Evolutionary conservation across 805 yeast species (phyloP).

Genomic region (Kazachstania viticola): DNA sequence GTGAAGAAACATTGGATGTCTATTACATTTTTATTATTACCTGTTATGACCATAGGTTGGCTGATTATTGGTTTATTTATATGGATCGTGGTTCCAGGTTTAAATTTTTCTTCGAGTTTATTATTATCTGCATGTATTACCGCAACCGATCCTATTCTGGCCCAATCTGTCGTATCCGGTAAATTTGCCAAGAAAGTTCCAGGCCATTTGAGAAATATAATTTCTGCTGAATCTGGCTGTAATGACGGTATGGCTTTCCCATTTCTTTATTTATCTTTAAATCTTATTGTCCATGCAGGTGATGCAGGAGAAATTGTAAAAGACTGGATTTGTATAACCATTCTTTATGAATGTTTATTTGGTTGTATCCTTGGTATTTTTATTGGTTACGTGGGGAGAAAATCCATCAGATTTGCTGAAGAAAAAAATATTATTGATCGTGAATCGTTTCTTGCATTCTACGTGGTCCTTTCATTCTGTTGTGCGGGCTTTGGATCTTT

Average conservation of each 20-base stretch:
- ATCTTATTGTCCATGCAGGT: conserved; percentile 55
- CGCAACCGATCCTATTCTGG: conserved; percentile 91
- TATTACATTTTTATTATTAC: conserved; percentile 60
- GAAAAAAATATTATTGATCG: conserved; percentile 60
- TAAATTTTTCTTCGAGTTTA: conserved; percentile 60
- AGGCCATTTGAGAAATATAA: conserved; percentile 75
- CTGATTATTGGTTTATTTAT: conserved; percentile 66
- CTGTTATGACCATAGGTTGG: conserved; percentile 91
- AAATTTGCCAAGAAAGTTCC: conserved; percentile 85
- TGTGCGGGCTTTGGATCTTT: conserved; percentile 87
- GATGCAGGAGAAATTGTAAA: conserved; percentile 57
- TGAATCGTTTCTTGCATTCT: conserved; percentile 79
- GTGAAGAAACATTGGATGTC: conserved; percentile 78
- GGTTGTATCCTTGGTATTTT: conserved; percentile 66
- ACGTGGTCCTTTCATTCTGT: conserved; percentile 67
- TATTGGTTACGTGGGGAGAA: conserved; percentile 62
- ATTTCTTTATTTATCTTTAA: conserved; percentile 60
- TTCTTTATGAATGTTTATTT: conserved; percentile 70
- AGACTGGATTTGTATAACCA: conserved; percentile 69
- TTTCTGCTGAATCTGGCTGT: conserved; percentile 79
- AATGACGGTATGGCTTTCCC: conserved; percentile 97
- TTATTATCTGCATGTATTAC: conserved; percentile 80
- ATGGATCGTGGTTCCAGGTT: conserved; percentile 64
- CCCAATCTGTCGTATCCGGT: conserved; percentile 89
- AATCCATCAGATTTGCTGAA: conserved; percentile 66